phyloP scores from a whole-genome alignment of 140 eudicot species.

The Anethum foeniculum region DNA sequence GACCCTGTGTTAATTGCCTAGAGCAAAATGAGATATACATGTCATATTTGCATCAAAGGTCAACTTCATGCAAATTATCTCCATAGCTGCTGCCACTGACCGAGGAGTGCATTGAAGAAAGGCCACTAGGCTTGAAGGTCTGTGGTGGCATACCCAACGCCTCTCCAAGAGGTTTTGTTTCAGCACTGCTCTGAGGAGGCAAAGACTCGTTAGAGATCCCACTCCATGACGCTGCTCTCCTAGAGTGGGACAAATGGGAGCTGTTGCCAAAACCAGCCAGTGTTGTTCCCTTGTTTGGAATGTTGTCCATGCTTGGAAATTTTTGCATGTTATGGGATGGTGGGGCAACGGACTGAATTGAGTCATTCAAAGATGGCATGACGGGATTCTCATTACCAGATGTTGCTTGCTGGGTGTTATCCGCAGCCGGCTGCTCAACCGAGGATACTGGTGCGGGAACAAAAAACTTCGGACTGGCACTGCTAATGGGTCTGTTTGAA shows the following conservation, averaged over 20 bases:
- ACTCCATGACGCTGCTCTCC: conserved; percentile 93
- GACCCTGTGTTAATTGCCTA: not conserved
- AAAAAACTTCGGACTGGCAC: conserved; percentile 66
- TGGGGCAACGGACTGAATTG: conserved; percentile 29
- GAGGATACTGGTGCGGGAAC: conserved; percentile 54
- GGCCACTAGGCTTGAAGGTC: conserved; percentile 33
- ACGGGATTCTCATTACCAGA: conserved; percentile 33
- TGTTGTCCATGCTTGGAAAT: conserved; percentile 66
- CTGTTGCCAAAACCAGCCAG: conserved; percentile 17
- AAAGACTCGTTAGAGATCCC: conserved; percentile 42
- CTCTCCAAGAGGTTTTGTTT: conserved; percentile 41
- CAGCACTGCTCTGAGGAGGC: conserved; percentile 22
- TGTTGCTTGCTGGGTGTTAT: conserved; percentile 24
- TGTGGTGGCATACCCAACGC: conserved; percentile 35
- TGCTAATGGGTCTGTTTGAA: conserved; percentile 35
- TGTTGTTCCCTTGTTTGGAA: conserved; percentile 37
- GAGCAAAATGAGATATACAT: conserved; percentile 29
- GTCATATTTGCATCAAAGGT: conserved; percentile 35
- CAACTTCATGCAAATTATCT: conserved; percentile 83
- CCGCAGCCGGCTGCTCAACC: conserved; percentile 25
- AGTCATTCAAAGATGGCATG: conserved; percentile 22
- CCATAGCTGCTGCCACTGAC: conserved; percentile 42
- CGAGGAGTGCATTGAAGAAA: conserved; percentile 23
- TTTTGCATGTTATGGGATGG: conserved; percentile 49
- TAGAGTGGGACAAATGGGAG: conserved; percentile 42